These are phyloP conservation scores for Trypanosoma theileri DNA, from an alignment of 208 protist genomes.

Conservation along the genomic window DNA sequence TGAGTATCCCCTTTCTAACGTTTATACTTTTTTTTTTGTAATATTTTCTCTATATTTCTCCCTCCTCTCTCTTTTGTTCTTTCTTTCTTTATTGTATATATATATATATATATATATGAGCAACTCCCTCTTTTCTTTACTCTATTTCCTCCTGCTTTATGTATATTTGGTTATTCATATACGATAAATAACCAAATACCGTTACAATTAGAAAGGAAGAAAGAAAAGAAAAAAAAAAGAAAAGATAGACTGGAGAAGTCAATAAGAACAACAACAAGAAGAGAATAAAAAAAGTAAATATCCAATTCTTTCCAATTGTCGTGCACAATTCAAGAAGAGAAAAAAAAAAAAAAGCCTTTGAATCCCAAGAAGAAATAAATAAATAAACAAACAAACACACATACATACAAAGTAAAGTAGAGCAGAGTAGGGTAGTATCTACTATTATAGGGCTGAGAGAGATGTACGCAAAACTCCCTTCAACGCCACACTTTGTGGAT, in stretches of 20 bases:
- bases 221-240: background rate
- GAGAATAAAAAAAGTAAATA: background rate
- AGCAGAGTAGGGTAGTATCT: too few relatives aligned
- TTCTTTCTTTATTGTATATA: too few relatives aligned
- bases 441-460: slow-evolving; percentile 50
- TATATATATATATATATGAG: too few relatives aligned
- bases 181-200: too few relatives aligned
- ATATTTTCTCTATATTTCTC: background rate
- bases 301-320: too few relatives aligned
- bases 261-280: background rate
- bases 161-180: too few relatives aligned
- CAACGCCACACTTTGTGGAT: slow-evolving; percentile 77
- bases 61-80: background rate
- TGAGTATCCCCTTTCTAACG: too few relatives aligned
- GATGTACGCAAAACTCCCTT: slow-evolving; percentile 51
- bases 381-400: slow-evolving; percentile 3
- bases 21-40: background rate
- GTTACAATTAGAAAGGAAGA: background rate
- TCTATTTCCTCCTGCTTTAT: too few relatives aligned
- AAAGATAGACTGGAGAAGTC: background rate
- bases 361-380: background rate
- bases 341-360: background rate
- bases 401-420: background rate
- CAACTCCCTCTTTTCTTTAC: too few relatives aligned
- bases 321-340: too few relatives aligned